Conservation (phyloP, 108 stramenopile species). For the Nannochloropsis salina region DNA sequence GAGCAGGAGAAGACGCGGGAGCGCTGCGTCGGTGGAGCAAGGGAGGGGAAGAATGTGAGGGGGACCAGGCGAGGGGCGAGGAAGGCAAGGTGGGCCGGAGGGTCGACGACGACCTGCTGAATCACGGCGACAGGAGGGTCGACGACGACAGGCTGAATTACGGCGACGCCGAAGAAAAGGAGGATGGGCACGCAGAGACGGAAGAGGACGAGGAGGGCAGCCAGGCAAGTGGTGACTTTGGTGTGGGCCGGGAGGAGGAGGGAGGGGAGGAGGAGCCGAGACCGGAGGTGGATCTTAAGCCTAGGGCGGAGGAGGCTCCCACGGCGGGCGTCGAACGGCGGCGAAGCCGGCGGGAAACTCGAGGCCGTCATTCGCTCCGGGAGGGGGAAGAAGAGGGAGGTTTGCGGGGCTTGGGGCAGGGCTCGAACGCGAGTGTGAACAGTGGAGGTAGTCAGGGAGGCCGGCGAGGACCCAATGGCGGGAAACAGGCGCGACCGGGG, state of each 20-base stretch:
- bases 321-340: neutral
- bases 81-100: neutral
- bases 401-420: neutral
- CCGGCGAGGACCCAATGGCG: neutral
- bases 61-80: neutral
- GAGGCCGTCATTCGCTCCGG: neutral
- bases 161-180: neutral
- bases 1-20: neutral
- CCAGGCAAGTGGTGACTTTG: neutral
- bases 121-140: neutral
- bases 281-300: no score
- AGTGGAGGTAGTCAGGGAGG: slow-evolving; percentile 11
- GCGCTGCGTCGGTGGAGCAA: neutral
- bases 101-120: neutral
- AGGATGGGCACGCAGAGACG: neutral
- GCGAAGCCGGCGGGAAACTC: neutral
- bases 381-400: neutral
- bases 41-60: neutral
- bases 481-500: neutral
- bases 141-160: neutral
- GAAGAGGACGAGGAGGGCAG: neutral
- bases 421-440: neutral
- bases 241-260: neutral
- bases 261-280: no score
- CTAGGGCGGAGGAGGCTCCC: no score